Evolutionary conservation across 805 yeast species (phyloP).

Genomic region (Candida qinlingensis): DNA sequence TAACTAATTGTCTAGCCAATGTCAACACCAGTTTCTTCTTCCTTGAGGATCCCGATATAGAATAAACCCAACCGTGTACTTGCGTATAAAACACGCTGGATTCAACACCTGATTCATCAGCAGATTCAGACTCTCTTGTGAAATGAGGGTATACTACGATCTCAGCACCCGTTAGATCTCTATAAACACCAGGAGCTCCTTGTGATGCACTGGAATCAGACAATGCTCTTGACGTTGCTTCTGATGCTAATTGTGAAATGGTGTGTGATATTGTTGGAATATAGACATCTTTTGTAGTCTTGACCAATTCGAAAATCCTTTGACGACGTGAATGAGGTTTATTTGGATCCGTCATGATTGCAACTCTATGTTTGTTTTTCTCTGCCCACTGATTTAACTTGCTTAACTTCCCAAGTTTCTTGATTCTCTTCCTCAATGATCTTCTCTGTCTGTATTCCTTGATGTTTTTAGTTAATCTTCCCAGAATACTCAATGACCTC

Average conservation of each 20-base stretch:
- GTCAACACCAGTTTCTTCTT: constrained; percentile 67
- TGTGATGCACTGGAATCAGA: constrained; percentile 10
- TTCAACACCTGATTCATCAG: neutral
- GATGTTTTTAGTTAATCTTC: neutral
- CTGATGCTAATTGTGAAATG: constrained; percentile 43
- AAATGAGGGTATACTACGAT: constrained; percentile 59
- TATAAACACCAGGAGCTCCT: neutral
- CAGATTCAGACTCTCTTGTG: constrained; percentile 27
- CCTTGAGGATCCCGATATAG: constrained; percentile 66
- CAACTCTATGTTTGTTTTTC: neutral
- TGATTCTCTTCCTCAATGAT: neutral
- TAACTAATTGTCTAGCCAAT: constrained; percentile 62
- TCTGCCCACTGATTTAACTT: neutral
- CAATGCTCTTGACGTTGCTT: constrained; percentile 30
- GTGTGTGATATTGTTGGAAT: constrained; percentile 47
- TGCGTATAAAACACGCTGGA: constrained; percentile 44
- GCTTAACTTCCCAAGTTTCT: neutral
- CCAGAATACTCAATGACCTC: neutral
- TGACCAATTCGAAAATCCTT: constrained; percentile 44
- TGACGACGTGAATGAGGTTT: constrained; percentile 32
- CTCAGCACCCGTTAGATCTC: constrained; percentile 42
- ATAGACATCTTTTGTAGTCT: constrained; percentile 50
- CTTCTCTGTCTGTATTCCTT: neutral
- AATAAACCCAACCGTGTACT: constrained; percentile 64
- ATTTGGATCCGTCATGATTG: neutral